Conservation (phyloP, 371 early-diverging fungal genomes). For the Capillidium rhysosporum region DNA sequence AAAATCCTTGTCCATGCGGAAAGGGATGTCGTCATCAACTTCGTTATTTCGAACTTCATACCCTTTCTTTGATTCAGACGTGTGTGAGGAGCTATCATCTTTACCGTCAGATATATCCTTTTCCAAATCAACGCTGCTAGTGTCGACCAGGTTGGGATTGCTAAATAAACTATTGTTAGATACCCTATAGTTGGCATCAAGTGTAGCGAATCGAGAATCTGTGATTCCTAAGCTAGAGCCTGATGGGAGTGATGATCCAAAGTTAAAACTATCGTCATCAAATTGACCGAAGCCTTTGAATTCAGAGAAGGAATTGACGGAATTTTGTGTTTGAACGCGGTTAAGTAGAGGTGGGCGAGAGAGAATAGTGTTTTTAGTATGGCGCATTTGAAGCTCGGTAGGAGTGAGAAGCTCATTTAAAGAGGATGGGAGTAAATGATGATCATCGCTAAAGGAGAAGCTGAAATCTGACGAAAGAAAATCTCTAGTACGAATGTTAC, state of each 20-base stretch:
- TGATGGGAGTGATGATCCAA: not conserved
- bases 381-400: slow-evolving; percentile 11
- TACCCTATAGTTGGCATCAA: not conserved
- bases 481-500: not conserved
- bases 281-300: not conserved
- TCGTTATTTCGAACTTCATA: not conserved
- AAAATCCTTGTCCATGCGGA: slow-evolving; percentile 4
- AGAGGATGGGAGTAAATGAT: slow-evolving; percentile 12
- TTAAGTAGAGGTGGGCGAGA: not conserved
- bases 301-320: not conserved
- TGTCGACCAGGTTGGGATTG: slow-evolving; percentile 44
- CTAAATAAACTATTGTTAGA: not conserved
- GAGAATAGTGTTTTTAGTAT: slow-evolving; percentile 5
- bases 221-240: slow-evolving; percentile 5
- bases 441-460: slow-evolving; percentile 4
- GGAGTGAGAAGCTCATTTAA: slow-evolving; percentile 12
- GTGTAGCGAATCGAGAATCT: not conserved
- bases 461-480: not conserved
- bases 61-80: not conserved
- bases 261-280: not conserved
- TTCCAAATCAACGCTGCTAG: slow-evolving; percentile 14
- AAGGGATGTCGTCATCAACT: slow-evolving; percentile 3
- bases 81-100: not conserved
- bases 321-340: not conserved
- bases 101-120: not conserved